Evolutionary conservation across 352 stramenopile species (phyloP).

Genomic region (Phytophthora constricta): DNA sequence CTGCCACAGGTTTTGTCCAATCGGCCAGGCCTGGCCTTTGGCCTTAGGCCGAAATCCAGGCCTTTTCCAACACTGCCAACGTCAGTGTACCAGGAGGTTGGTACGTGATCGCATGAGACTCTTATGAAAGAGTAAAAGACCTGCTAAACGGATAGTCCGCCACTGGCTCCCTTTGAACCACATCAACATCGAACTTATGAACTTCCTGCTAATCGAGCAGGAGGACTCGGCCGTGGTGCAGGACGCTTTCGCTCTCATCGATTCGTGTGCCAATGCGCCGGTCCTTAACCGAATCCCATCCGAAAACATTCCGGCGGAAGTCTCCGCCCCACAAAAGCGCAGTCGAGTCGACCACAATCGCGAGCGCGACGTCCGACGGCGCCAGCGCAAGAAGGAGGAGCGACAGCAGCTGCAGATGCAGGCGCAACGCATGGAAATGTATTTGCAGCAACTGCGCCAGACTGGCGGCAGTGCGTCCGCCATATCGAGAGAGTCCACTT

Average conservation of each 20-base stretch:
- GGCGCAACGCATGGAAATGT: constrained; percentile 22
- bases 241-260: constrained; percentile 25
- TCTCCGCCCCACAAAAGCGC: background rate
- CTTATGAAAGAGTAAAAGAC: too few relatives aligned
- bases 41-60: too few relatives aligned
- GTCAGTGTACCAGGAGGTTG: too few relatives aligned
- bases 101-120: too few relatives aligned
- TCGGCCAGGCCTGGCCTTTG: too few relatives aligned
- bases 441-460: constrained; percentile 19
- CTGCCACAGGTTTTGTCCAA: too few relatives aligned
- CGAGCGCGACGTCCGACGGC: constrained; percentile 24
- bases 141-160: background rate
- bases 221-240: constrained; percentile 16
- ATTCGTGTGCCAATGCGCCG: constrained; percentile 12
- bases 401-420: constrained; percentile 33
- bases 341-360: constrained; percentile 12
- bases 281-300: constrained; percentile 6
- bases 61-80: too few relatives aligned
- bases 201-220: constrained; percentile 23
- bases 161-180: background rate
- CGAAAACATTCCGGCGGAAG: constrained; percentile 3
- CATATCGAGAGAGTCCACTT: constrained; percentile 9
- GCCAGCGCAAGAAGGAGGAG: constrained; percentile 33
- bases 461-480: background rate
- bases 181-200: constrained; percentile 25